These are phyloP conservation scores for Ustilago hordei DNA, from an alignment of 1,284 basidiomycete genomes.

Conservation along the genomic window DNA sequence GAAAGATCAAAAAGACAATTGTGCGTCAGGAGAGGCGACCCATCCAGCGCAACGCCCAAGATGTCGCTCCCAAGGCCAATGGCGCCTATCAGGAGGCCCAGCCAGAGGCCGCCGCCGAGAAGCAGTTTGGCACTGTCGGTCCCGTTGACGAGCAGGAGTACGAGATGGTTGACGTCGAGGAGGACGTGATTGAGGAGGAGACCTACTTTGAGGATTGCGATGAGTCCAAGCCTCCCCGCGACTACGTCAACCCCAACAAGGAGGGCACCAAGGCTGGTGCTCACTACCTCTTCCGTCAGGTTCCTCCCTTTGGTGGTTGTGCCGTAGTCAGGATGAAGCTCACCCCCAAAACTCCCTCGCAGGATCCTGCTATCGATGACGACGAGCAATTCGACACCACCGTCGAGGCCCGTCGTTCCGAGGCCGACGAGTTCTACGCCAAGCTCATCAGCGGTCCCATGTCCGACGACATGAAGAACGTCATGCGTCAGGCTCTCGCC, in stretches of 20 bases:
- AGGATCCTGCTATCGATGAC: slow-evolving; percentile 84
- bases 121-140: slow-evolving; percentile 43
- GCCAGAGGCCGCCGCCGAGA: slow-evolving; percentile 40
- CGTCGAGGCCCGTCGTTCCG: slow-evolving; percentile 81
- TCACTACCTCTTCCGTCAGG: slow-evolving; percentile 87
- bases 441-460: slow-evolving; percentile 78
- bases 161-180: slow-evolving; percentile 60
- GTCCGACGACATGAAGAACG: slow-evolving; percentile 90
- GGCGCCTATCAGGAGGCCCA: slow-evolving; percentile 49
- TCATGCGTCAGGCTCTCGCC: slow-evolving; percentile 95
- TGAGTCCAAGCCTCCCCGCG: slow-evolving; percentile 52
- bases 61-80: slow-evolving; percentile 39
- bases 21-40: slow-evolving; percentile 43
- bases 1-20: slow-evolving; percentile 54
- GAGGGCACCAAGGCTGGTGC: slow-evolving; percentile 92
- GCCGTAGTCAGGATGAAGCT: slow-evolving; percentile 94
- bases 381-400: slow-evolving; percentile 89
- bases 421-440: slow-evolving; percentile 95
- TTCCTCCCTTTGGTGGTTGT: slow-evolving; percentile 91
- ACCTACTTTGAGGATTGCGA: slow-evolving; percentile 57
- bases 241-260: slow-evolving; percentile 82
- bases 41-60: slow-evolving; percentile 32
- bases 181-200: slow-evolving; percentile 66
- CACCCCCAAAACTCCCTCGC: slow-evolving; percentile 80
- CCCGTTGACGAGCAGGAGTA: slow-evolving; percentile 40